Evolutionary conservation across 1,284 basidiomycete genomes (phyloP).

Genomic region (Pholiota adiposa): DNA sequence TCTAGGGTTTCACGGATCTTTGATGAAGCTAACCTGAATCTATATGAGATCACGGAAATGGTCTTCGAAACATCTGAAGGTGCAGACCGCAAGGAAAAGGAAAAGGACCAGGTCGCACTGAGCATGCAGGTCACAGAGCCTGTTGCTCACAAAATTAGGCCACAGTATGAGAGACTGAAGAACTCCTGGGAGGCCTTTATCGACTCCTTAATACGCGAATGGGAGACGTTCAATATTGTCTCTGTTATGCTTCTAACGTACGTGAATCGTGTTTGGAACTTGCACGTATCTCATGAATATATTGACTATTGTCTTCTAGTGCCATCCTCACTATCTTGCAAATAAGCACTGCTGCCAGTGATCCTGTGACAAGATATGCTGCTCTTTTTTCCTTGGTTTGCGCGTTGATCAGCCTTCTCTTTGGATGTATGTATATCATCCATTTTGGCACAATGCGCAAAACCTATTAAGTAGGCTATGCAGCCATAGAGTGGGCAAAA

Average conservation of each 20-base stretch:
- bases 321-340: conserved; percentile 69
- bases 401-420: conserved; percentile 62
- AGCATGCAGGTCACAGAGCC: conserved; percentile 1
- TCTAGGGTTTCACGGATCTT: conserved; percentile 34
- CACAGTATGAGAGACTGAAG: conserved; percentile 28
- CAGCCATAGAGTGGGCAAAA: conserved; percentile 64
- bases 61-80: conserved; percentile 21
- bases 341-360: conserved; percentile 48
- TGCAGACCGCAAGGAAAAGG: neutral
- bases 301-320: conserved; percentile 35
- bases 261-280: conserved; percentile 11
- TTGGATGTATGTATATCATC: conserved; percentile 65
- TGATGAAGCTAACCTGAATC: conserved; percentile 32
- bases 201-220: conserved; percentile 45
- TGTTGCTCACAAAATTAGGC: conserved; percentile 16
- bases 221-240: conserved; percentile 49
- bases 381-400: conserved; percentile 62
- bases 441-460: conserved; percentile 65
- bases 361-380: conserved; percentile 59
- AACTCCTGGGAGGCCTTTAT: conserved; percentile 44
- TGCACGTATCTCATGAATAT: neutral
- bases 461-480: too few species aligned
- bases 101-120: neutral
- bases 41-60: conserved; percentile 35
- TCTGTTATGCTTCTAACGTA: conserved; percentile 42